Evolutionary conservation across 192 early-diverging fungal species (phyloP).

Genomic region (Lobosporangium transversale): DNA sequence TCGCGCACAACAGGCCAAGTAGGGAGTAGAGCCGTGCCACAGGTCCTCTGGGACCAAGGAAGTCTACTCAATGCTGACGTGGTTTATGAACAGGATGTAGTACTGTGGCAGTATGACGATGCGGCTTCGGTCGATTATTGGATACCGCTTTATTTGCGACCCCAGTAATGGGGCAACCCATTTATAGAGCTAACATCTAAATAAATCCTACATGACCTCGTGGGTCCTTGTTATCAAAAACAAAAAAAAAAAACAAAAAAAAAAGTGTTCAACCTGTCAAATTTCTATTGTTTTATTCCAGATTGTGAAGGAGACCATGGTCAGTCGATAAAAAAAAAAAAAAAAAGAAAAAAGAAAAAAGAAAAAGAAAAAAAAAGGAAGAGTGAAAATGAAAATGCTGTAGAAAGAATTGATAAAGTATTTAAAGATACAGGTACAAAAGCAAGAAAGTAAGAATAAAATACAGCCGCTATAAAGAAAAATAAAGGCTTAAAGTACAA

Average conservation of each 20-base stretch:
- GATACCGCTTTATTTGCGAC: too few species aligned
- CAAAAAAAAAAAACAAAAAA: not conserved
- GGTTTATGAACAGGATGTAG: too few species aligned
- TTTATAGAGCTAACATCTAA: too few species aligned
- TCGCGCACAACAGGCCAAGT: too few species aligned
- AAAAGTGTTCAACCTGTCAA: not conserved
- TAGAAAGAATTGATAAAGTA: not conserved
- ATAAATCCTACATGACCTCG: too few species aligned
- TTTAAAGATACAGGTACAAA: not conserved
- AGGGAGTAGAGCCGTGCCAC: too few species aligned
- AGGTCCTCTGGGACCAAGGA: too few species aligned
- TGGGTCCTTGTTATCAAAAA: not conserved
- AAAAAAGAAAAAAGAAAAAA: not conserved
- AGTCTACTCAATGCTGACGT: too few species aligned
- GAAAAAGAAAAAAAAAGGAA: not conserved
- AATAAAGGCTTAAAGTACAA: not conserved
- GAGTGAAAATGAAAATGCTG: not conserved
- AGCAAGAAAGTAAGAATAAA: not conserved
- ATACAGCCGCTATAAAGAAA: not conserved
- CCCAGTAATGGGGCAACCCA: too few species aligned
- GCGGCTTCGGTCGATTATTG: too few species aligned
- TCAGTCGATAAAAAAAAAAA: slow-evolving; percentile 6
- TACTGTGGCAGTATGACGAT: too few species aligned
- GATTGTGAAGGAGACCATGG: not conserved
- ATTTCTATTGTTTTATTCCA: not conserved